Conservation (phyloP, 2,329 filamentous ascomycete genomes). For the Epichloe amarillans region DNA sequence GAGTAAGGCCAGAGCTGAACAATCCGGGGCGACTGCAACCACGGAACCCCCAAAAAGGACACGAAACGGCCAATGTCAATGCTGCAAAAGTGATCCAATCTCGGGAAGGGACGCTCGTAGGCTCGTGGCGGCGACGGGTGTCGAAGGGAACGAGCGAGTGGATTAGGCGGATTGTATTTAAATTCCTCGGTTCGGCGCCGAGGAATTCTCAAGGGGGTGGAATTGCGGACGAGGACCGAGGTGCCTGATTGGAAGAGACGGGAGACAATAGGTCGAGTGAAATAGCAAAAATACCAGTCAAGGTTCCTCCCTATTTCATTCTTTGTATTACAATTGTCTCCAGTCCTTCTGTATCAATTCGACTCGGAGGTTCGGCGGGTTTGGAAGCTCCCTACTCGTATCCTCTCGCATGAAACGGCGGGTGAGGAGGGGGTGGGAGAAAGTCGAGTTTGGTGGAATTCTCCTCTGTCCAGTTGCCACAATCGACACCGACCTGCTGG, state of each 20-base stretch:
- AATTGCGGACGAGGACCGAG: conserved; percentile 9
- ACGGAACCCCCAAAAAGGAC: conserved; percentile 1
- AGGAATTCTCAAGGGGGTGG: conserved; percentile 26
- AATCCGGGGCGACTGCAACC: conserved; percentile 10
- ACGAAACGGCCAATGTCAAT: conserved; percentile 8
- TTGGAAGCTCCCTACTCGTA: conserved; percentile 16
- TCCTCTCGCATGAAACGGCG: conserved; percentile 14
- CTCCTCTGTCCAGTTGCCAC: conserved; percentile 20
- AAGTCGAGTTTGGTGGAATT: conserved; percentile 16
- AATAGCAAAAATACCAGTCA: conserved; percentile 26
- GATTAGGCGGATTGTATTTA: conserved; percentile 17
- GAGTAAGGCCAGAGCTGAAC: conserved; percentile 2
- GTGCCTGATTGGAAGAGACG: conserved; percentile 7
- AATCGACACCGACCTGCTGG: conserved; percentile 22
- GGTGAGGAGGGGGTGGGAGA: conserved; percentile 8
- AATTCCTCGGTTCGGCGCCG: conserved; percentile 29
- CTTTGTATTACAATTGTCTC: conserved; percentile 9
- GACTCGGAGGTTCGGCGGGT: conserved; percentile 8
- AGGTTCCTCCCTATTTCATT: conserved; percentile 19
- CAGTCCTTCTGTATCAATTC: conserved; percentile 5
- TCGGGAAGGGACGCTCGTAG: conserved; percentile 23
- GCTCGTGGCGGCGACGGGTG: conserved; percentile 9
- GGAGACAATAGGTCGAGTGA: conserved; percentile 4
- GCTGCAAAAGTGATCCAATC: conserved; percentile 12
- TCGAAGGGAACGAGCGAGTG: conserved; percentile 18